These are phyloP conservation scores for Oenanthe javanica DNA, from an alignment of 140 eudicot species.

Conservation along the genomic window DNA sequence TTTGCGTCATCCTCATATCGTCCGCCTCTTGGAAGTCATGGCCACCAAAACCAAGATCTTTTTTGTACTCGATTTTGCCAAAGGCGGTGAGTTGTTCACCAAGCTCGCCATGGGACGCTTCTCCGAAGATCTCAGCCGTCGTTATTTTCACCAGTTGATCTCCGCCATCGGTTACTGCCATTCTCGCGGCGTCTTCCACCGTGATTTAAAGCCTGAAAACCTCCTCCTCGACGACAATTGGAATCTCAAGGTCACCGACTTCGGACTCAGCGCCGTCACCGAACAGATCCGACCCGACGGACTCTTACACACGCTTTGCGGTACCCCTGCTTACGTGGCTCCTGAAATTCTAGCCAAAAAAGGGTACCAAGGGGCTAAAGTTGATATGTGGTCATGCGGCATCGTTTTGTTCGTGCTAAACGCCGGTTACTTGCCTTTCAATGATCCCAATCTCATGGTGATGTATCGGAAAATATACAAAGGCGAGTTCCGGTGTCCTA, in stretches of 20 bases:
- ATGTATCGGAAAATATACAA: conserved; percentile 57
- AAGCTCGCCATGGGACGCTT: conserved; percentile 61
- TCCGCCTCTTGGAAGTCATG: conserved; percentile 63
- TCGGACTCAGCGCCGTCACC: conserved; percentile 50
- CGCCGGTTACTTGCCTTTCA: conserved; percentile 68
- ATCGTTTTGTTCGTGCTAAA: conserved; percentile 47
- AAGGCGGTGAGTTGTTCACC: conserved; percentile 77
- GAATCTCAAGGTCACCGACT: conserved; percentile 62
- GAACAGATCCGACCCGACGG: conserved; percentile 70
- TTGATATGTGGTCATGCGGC: conserved; percentile 81
- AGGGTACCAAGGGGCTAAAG: conserved; percentile 66
- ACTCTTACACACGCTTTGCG: conserved; percentile 51
- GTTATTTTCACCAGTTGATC: conserved; percentile 63
- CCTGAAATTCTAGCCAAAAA: conserved; percentile 63
- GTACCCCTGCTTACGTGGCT: conserved; percentile 77
- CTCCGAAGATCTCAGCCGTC: conserved; percentile 68
- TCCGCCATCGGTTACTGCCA: conserved; percentile 75
- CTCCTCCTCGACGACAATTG: conserved; percentile 59
- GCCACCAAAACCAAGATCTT: conserved; percentile 66
- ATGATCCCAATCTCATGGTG: conserved; percentile 52
- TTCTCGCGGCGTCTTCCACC: conserved; percentile 67
- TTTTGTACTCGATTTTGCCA: conserved; percentile 60
- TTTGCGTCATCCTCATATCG: conserved; percentile 60
- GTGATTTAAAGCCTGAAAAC: conserved; percentile 71
- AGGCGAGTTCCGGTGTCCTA: conserved; percentile 61